Base-by-base conservation (phyloP, 495 filamentous ascomycete genomes). In the Xylona heveae region DNA sequence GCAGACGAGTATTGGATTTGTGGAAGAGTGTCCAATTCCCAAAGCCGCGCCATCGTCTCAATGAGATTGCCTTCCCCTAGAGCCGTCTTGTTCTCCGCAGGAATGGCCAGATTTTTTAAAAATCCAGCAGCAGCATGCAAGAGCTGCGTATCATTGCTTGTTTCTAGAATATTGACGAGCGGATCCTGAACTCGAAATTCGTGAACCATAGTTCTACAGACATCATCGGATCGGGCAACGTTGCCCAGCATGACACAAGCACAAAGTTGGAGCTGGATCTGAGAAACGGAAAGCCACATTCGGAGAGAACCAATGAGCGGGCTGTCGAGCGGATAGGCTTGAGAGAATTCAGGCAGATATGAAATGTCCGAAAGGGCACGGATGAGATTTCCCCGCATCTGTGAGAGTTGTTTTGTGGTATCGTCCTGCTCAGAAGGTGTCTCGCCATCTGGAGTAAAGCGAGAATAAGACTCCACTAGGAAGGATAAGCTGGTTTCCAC, bases 231-330 rank as follows among this genome's bases (percentile, higher is more conserved):
- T 37, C 76, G 68, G 25, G 70, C 64, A n/a, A 84, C 42, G 43
- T 85, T 88, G 14, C 79, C 79, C 4, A 84, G 62, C 37, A 76
- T 63, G 12, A 84, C 53, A 43, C 77, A 84, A 10, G 75, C 69
- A 19, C 72, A 73, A n/a, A 74, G 63, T 39, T 73, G 73, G 1
- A 83, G 60, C 28, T 74, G 59, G 3, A 62, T 52, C 28, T 69
- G 57, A 0, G 45, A 45, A 19, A 47, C 48, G 18, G 45, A 34
- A 9, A 73, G 47, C 67, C 67, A 74, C 8, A 51, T 46, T 21
- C 57, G 56, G n/a, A 83, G 47, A 25, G 57, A 69, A 22, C 49
- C 38, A 4, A 64, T 44, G 16, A 77, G 43, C 4, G 50, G 41
- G 3, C 57, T 54, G 4, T 58, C 55, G 23, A 66, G 54, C 0